Evolutionary conservation across 805 yeast genomes (phyloP), one percentile per base, ranked within the genome.

Genomic region (Ogataea pilisensis): DNA sequence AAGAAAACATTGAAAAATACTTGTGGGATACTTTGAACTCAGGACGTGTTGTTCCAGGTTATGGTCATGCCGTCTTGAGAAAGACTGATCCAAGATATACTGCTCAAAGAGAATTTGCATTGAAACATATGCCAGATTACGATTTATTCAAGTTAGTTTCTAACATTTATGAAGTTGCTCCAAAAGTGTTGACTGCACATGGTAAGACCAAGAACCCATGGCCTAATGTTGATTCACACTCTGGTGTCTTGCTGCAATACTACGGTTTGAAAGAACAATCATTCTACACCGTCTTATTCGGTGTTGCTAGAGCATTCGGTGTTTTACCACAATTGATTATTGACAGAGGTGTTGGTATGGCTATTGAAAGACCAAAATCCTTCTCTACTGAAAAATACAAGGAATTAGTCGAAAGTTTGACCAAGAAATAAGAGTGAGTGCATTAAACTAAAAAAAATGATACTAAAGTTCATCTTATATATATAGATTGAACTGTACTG

Each of bases 141-240:
- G 86, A 80, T 55, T 66, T 83, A 64, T 85, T 85, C 78, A 79
- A 80, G 70, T 74, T 85, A 44, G 93, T 85, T 33, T 77, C 85
- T 43, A 75, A 76, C 61, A 80, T 85, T 59, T 83, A 82, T 68
- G 82, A 84, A 66, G 85, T 85, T 56, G 93, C 93, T 49, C 93
- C 93, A 67, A 75, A 66, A 53, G 91, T 85, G 38, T 75, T 85
- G 55, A 80, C 85, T 55, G 73, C 82, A 69, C 91, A 85, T 66
- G 93, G 91, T 66, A 85, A 85, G 78, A 85, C 91, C 61, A 84
- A 85, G 78, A 85, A 85, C 78, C 93, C 93, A 69, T 85, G 89
- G 89, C 93, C 95, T 68, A 85, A 85, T 63, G 95, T 85, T 51
- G 95, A 85, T 69, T 82, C 93, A 40, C 88, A 82, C 70, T 83